Percentiles rank a stretch among this genome's conserved stretches.
These are phyloP conservation scores for Penicillium paradoxum DNA, from an alignment of 495 filamentous ascomycete species.

Conservation along the genomic window DNA sequence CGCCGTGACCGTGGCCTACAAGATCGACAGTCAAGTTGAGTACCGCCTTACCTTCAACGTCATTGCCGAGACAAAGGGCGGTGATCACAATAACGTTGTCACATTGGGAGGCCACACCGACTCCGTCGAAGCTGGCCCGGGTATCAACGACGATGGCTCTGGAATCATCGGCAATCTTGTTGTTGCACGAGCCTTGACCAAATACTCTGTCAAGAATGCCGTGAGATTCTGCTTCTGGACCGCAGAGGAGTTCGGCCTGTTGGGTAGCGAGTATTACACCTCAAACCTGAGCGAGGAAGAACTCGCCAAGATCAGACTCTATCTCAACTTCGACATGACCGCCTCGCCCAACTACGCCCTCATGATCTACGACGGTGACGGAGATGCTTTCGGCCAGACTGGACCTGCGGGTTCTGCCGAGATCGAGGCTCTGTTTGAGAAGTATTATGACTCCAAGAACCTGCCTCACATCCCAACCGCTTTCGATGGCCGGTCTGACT, in stretches of 20 bases:
- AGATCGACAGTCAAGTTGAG: constrained; percentile 38
- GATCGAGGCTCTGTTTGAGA: constrained; percentile 59
- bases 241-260: constrained; percentile 59
- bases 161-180: constrained; percentile 61
- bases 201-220: constrained; percentile 58
- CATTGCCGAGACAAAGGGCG: constrained; percentile 60
- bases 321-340: constrained; percentile 80
- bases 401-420: constrained; percentile 60
- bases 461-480: constrained; percentile 44
- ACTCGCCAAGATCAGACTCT: constrained; percentile 54
- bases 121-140: constrained; percentile 57
- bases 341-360: constrained; percentile 66
- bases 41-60: constrained; percentile 57
- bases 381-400: constrained; percentile 53
- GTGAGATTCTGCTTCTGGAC: constrained; percentile 69
- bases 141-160: constrained; percentile 67
- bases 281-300: constrained; percentile 41
- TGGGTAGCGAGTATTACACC: constrained; percentile 62
- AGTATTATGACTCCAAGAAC: constrained; percentile 48
- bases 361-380: constrained; percentile 69
- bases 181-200: constrained; percentile 54
- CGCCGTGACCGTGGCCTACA: constrained; percentile 22
- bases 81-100: constrained; percentile 60
- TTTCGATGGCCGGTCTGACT: constrained; percentile 65
- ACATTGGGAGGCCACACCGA: constrained; percentile 63